These are phyloP conservation scores for Sindora glabra DNA, from an alignment of 306 rosid genomes.

Conservation along the genomic window DNA sequence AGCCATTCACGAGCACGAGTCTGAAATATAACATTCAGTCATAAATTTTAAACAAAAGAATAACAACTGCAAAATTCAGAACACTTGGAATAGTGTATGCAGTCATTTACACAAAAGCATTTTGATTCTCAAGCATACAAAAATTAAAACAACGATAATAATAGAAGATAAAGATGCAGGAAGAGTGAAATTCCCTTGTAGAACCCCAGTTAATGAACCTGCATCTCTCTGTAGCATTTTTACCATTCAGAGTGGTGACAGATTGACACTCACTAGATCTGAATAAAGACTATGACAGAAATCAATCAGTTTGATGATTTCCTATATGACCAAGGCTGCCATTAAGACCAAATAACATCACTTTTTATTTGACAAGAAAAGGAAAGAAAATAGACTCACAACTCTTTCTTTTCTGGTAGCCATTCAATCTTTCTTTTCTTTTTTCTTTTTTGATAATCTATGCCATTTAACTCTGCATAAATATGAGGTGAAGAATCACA, in stretches of 20 bases:
- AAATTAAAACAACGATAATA: not conserved
- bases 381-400: too few relatives aligned
- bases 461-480: not conserved
- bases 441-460: too few relatives aligned
- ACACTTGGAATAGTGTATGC: not conserved
- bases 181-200: not conserved
- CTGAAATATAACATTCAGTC: conserved; percentile 43
- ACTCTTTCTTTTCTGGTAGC: not conserved
- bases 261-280: not conserved
- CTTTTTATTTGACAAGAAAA: too few relatives aligned
- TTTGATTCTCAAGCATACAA: not conserved
- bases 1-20: conserved; percentile 83
- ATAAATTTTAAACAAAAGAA: conserved; percentile 15
- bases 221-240: not conserved
- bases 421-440: too few relatives aligned
- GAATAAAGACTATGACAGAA: not conserved
- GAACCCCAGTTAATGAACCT: not conserved
- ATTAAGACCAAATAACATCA: not conserved
- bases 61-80: not conserved
- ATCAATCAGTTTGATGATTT: not conserved
- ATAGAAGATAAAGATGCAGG: not conserved
- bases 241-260: not conserved
- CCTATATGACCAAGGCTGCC: not conserved
- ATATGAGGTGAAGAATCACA: not conserved
- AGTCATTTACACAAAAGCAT: too few relatives aligned